Percentiles rank a stretch among this genome's conserved stretches.
phyloP scores from a whole-genome alignment of 345 rosid genomes.

The Sisymbrium altissimum region DNA sequence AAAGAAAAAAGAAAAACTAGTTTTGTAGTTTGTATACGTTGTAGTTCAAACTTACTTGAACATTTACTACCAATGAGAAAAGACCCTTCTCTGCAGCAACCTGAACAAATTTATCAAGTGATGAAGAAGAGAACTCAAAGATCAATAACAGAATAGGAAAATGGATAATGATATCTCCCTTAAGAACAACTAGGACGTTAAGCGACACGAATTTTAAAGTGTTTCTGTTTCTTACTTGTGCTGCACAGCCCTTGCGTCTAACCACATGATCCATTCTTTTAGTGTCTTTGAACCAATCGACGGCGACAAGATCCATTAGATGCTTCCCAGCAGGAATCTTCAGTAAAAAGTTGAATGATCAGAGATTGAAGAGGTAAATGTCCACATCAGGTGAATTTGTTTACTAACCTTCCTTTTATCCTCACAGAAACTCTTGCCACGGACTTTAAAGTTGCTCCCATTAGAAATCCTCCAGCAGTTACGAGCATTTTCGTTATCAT shows the following conservation, averaged over 20 bases:
- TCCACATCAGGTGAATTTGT: background rate
- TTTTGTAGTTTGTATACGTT: constrained; percentile 1
- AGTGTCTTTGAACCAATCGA: constrained; percentile 97
- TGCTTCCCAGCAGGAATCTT: constrained; percentile 95
- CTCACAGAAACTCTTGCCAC: constrained; percentile 81
- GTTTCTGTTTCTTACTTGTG: constrained; percentile 57
- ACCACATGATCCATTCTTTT: constrained; percentile 97
- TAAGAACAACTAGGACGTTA: background rate
- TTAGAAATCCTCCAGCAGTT: constrained; percentile 87
- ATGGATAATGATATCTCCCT: background rate
- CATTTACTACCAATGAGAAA: constrained; percentile 66
- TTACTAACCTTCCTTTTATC: constrained; percentile 80
- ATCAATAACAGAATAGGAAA: background rate
- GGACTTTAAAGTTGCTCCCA: constrained; percentile 92
- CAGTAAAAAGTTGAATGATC: constrained; percentile 29
- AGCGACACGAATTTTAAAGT: background rate
- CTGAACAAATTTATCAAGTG: constrained; percentile 27
- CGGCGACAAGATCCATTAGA: constrained; percentile 97
- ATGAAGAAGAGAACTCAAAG: background rate
- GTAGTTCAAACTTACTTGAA: constrained; percentile 61
- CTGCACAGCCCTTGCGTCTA: constrained; percentile 91
- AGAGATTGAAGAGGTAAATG: background rate
- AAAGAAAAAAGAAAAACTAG: background rate
- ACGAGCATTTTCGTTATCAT: constrained; percentile 83
- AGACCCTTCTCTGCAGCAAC: constrained; percentile 74